A percentile compares a stretch with the other conserved stretches of the same genome.
phyloP scores from a whole-genome alignment of 75 land plant genomes.

The Sequoia sempervirens region DNA sequence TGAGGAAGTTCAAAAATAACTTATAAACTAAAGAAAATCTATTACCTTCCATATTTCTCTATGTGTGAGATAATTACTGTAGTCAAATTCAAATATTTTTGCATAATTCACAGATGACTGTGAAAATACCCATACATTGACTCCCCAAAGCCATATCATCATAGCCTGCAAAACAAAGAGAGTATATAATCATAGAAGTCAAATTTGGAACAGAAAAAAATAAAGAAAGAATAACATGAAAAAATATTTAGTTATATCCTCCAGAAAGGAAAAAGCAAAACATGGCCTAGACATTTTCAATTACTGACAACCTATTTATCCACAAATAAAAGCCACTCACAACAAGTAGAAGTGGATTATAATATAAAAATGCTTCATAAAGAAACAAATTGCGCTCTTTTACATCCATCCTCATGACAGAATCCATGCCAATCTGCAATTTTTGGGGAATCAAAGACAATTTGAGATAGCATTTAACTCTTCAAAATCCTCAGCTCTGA shows the following conservation, averaged over 20 bases:
- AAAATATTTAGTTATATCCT: neutral
- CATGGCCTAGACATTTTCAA: neutral
- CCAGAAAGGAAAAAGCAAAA: neutral
- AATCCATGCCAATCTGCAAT: slow-evolving; percentile 74
- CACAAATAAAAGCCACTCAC: slow-evolving; percentile 37
- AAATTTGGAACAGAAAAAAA: neutral
- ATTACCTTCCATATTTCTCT: slow-evolving; percentile 94
- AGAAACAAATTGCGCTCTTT: slow-evolving; percentile 66
- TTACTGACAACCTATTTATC: neutral
- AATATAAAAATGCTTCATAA: slow-evolving; percentile 90
- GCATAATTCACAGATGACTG: slow-evolving; percentile 69
- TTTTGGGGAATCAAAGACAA: neutral
- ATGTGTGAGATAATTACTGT: slow-evolving; percentile 74
- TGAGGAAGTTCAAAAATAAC: neutral
- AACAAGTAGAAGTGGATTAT: slow-evolving; percentile 91
- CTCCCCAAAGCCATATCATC: slow-evolving; percentile 98
- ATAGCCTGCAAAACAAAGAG: slow-evolving; percentile 54
- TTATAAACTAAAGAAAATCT: neutral
- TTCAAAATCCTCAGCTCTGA: neutral
- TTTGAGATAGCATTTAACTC: neutral
- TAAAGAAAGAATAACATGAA: neutral
- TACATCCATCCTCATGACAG: slow-evolving; percentile 69
- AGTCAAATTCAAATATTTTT: slow-evolving; percentile 93
- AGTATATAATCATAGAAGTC: neutral
- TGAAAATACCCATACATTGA: slow-evolving; percentile 85